Evolutionary conservation across 2,329 filamentous ascomycete species (phyloP), one percentile per base, ranked within the genome.

Genomic region (Colletotrichum endophyticum): DNA sequence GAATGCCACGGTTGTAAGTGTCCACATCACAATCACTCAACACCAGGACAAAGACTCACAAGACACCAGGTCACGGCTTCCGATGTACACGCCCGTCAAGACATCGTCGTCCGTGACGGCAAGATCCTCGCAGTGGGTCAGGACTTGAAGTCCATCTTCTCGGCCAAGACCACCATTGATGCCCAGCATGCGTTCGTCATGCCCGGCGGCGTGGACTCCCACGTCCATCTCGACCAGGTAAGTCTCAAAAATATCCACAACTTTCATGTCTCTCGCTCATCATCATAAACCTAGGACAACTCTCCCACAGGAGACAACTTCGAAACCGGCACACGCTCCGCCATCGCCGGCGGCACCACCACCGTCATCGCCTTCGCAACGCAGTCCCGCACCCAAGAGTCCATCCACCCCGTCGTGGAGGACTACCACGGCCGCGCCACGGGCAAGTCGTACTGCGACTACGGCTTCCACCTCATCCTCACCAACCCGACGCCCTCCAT

Each of bases 341-440:
- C 91, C 6, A 86, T 92, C 70, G 90, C 89, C 4, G 91, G 91
- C 11, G 91, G 91, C 28, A 92, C 88, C 6, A 93, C 91, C 0
- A 92, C 91, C 0, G 84, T 92, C 16, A 82, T 92, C 9, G 86
- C 90, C 0, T 92, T 93, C 81, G 91, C 91, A 1, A 87, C 88
- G 6, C 90, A 92, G 80, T 83, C 85, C 53, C 87, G 87, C n/a
- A 78, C 82, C 3, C 84, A 89, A 19, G 82, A 84, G 8, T 88
- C 85, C 3, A 81, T 92, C 4, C 81, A 88, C 25, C 82, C 85
- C 2, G 87, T 87, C 0, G 80, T 92, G 3, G 81, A 85, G 63
- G 84, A 86, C n/a, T 89, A 90, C 66, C 87, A 91, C 72, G 80
- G 80, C 6, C 84, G 86, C 22, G 87, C 90, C 0, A 78, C 74